Conservation (phyloP, 2,329 filamentous ascomycete genomes). For the Venturia oleaginea region DNA sequence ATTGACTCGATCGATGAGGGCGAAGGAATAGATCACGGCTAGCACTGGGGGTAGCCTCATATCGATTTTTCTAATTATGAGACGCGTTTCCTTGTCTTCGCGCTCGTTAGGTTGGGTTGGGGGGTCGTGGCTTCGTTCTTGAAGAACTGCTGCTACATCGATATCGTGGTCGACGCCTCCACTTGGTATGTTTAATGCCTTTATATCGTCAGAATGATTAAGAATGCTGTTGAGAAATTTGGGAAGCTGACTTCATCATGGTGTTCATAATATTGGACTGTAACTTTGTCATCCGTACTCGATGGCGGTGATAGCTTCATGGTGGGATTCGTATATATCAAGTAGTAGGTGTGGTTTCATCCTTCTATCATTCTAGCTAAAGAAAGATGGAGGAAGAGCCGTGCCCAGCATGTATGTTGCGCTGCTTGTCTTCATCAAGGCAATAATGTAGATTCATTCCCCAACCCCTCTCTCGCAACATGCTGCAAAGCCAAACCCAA, state of each 20-base stretch:
- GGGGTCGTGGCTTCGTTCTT: background rate
- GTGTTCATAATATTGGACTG: background rate
- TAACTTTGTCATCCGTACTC: background rate
- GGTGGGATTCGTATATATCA: background rate
- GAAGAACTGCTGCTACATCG: conserved; percentile 2
- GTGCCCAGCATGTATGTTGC: background rate
- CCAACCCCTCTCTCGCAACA: background rate
- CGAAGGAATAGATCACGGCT: background rate
- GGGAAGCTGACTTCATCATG: background rate
- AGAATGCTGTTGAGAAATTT: background rate
- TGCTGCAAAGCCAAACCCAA: background rate
- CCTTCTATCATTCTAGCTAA: too few relatives aligned
- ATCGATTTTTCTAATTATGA: background rate
- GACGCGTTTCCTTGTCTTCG: conserved; percentile 3
- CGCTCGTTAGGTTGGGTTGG: background rate
- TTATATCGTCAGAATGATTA: background rate
- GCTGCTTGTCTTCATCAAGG: background rate
- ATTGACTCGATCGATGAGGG: conserved; percentile 7
- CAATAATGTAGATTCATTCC: background rate
- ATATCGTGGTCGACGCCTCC: conserved; percentile 4
- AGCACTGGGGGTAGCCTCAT: background rate
- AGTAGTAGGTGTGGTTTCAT: too few relatives aligned
- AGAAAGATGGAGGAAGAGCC: too few relatives aligned
- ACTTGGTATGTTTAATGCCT: background rate
- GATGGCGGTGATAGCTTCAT: background rate